Evolutionary conservation across 179 eudicot genomes (phyloP), one percentile per base, ranked within the genome.

Genomic region (Camellia oleifera): DNA sequence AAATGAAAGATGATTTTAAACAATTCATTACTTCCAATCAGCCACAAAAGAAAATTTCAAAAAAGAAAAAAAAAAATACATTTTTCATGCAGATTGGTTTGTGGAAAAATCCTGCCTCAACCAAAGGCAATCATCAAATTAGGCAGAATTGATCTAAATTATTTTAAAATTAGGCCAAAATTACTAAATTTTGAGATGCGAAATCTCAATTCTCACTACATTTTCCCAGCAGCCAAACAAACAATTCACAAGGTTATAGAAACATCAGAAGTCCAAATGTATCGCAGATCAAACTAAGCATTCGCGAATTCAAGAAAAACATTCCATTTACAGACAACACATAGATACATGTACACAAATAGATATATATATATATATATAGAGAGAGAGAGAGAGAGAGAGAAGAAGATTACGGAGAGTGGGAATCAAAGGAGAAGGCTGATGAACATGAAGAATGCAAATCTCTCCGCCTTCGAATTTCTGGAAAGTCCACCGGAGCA

Each of bases 371-470:
- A 26, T 78, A 26, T 26, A 26, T 26, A 26, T 26, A 26, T 0
- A 52, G 15, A 61, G 54, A 58, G 10, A 26, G 74, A 77, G 57
- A 73, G 69, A 42, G 73, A 62, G 71, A 52, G 15, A 58, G 10
- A 26, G 74, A 77, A 85, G 77, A 52, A 62, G 63, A 77, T 86
- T 84, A 92, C 97, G 80, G 57, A 84, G 92, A 56, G 97, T 93
- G 68, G 97, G 97, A 50, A 93, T 93, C 50, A 79, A 60, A 4
- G 93, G 84, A 81, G 96, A 92, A 71, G 96, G 97, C 42, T 83
- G 92, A 86, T 92, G 94, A 70, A 93, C 94, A 87, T 93, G 94
- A 88, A 88, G 81, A 69, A 93, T 78, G 60, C 90, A 90, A 62
- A 93, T 74, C 56, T 88, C 86, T 40, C 40, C 63, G 65, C 18